These are phyloP conservation scores for Solanum paucissectum DNA, from an alignment of 257 asterid genomes.

Conservation along the genomic window DNA sequence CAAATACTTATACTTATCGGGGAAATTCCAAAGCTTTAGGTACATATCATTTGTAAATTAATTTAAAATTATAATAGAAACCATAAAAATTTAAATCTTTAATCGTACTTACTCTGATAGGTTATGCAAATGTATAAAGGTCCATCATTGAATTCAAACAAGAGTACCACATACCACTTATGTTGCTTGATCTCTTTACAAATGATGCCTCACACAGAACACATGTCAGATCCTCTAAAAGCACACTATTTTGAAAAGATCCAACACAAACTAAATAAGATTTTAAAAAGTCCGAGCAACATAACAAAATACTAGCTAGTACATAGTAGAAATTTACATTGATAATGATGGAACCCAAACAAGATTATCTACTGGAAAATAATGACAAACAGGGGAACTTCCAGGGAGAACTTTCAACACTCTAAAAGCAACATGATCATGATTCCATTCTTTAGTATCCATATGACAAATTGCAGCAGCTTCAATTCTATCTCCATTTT, in stretches of 20 bases:
- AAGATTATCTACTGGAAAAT: conserved; percentile 63
- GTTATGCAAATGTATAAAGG: neutral
- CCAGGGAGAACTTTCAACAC: conserved; percentile 54
- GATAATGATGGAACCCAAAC: conserved; percentile 36
- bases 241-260: neutral
- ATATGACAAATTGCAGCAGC: conserved; percentile 74
- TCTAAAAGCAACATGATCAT: conserved; percentile 47
- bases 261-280: rapidly evolving
- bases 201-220: neutral
- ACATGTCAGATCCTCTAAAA: neutral
- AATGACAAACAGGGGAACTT: conserved; percentile 64
- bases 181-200: neutral
- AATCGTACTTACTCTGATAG: neutral
- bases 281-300: neutral
- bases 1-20: neutral
- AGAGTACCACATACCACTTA: neutral
- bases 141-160: neutral
- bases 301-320: neutral
- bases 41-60: neutral
- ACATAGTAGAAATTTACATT: neutral
- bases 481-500: conserved; percentile 51
- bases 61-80: neutral
- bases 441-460: conserved; percentile 74
- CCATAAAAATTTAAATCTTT: neutral
- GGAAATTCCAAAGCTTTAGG: neutral